Evolutionary conservation across 2,329 filamentous ascomycete genomes (phyloP).

Genomic region (Apiospora marii): DNA sequence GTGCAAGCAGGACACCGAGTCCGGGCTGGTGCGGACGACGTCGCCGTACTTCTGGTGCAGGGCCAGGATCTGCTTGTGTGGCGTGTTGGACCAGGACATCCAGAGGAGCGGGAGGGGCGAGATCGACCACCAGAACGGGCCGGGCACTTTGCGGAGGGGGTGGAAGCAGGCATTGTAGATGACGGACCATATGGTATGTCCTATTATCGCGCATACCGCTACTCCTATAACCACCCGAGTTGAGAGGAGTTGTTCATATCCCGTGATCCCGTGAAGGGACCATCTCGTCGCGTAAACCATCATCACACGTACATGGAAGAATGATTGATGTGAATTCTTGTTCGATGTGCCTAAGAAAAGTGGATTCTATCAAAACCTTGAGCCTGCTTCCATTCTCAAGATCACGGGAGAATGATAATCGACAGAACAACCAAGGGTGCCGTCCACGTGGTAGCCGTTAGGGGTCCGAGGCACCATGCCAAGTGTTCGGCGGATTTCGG

Average conservation of each 20-base stretch:
- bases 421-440: background rate
- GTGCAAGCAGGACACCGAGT: slow-evolving; percentile 16
- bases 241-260: background rate
- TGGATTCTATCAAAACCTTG: no score
- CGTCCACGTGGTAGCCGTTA: background rate
- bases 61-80: slow-evolving; percentile 20
- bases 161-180: slow-evolving; percentile 11
- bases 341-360: no score
- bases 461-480: no score
- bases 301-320: background rate
- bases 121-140: background rate
- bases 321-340: background rate
- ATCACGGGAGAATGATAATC: no score
- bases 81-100: slow-evolving; percentile 13
- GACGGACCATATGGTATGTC: slow-evolving; percentile 6
- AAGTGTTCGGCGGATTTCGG: no score
- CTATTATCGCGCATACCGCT: background rate
- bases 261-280: background rate
- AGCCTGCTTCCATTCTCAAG: background rate
- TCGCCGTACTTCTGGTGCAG: slow-evolving; percentile 18
- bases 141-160: slow-evolving; percentile 14
- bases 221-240: background rate
- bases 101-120: slow-evolving; percentile 18
- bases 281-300: slow-evolving; percentile 10
- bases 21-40: slow-evolving; percentile 19